Conservation (phyloP, 2,329 filamentous ascomycete genomes). For the Didymellaceae sp. region DNA sequence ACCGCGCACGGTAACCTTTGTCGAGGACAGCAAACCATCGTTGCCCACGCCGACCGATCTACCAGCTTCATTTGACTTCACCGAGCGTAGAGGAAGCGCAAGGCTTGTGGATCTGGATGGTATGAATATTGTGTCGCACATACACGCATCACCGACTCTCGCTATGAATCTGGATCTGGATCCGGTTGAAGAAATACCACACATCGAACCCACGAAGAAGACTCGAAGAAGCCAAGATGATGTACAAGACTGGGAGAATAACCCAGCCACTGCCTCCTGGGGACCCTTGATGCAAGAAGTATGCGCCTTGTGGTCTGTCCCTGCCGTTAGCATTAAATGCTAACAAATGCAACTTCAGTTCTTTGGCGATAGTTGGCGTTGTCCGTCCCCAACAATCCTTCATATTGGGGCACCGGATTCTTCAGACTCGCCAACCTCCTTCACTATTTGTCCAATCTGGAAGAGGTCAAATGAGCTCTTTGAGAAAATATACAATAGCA, state of each 20-base stretch:
- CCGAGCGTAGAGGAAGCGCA: slow-evolving; percentile 9
- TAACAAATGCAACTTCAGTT: slow-evolving; percentile 23
- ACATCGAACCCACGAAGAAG: slow-evolving; percentile 15
- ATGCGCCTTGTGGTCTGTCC: not conserved
- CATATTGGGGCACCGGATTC: slow-evolving; percentile 34
- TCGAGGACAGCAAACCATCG: slow-evolving; percentile 23
- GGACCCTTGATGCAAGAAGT: slow-evolving; percentile 40
- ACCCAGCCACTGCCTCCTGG: slow-evolving; percentile 34
- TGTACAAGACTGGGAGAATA: slow-evolving; percentile 23
- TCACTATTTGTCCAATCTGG: slow-evolving; percentile 34
- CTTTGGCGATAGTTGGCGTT: slow-evolving; percentile 39
- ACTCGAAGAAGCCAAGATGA: slow-evolving; percentile 21
- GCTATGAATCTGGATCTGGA: slow-evolving; percentile 25
- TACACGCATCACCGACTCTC: slow-evolving; percentile 5
- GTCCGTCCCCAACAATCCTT: slow-evolving; percentile 39
- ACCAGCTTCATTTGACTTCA: slow-evolving; percentile 23
- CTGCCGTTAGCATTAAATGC: not conserved
- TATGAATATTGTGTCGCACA: slow-evolving; percentile 36
- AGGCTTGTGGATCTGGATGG: slow-evolving; percentile 40
- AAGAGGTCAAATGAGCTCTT: slow-evolving; percentile 42
- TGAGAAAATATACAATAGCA: slow-evolving; percentile 32
- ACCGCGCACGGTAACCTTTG: slow-evolving; percentile 24
- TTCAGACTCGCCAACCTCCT: not conserved
- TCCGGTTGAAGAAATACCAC: slow-evolving; percentile 20
- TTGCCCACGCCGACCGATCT: slow-evolving; percentile 18